Evolutionary conservation across 2,329 filamentous ascomycete species (phyloP).

Genomic region (Hysterium pulicare): DNA sequence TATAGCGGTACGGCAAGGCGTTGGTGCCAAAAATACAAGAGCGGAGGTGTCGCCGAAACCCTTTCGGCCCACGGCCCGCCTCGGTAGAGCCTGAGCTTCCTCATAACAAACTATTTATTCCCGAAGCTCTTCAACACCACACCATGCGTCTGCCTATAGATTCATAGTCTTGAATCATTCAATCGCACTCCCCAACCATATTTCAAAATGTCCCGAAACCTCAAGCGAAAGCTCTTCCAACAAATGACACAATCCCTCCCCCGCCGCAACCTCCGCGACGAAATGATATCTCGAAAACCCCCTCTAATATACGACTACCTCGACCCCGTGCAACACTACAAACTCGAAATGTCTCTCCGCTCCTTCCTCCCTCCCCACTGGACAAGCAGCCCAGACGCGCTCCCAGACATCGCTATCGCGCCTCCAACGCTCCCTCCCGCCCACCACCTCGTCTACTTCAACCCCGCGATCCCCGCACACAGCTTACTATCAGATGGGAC

Average conservation of each 20-base stretch:
- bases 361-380: constrained; percentile 16
- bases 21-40: no score
- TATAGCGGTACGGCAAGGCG: no score
- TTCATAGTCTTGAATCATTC: no score
- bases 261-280: no score
- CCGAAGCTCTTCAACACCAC: not conserved
- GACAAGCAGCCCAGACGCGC: constrained; percentile 49
- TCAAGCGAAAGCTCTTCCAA: no score
- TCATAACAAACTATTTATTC: not conserved
- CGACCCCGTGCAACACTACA: constrained; percentile 60
- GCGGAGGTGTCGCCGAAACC: no score
- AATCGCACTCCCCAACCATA: no score
- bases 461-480: constrained; percentile 60
- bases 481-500: constrained; percentile 77
- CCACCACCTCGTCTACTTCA: constrained; percentile 87
- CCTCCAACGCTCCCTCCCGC: constrained; percentile 54
- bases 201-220: no score
- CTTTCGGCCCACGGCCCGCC: no score
- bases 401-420: constrained; percentile 35
- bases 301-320: constrained; percentile 55
- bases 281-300: constrained; percentile 48
- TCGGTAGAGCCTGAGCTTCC: no score
- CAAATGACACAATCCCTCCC: no score
- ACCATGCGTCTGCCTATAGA: no score
- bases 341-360: constrained; percentile 53